Evolutionary conservation across 1,284 basidiomycete genomes (phyloP), one percentile per base, ranked within the genome.

Genomic region (Naganishia liquefaciens): DNA sequence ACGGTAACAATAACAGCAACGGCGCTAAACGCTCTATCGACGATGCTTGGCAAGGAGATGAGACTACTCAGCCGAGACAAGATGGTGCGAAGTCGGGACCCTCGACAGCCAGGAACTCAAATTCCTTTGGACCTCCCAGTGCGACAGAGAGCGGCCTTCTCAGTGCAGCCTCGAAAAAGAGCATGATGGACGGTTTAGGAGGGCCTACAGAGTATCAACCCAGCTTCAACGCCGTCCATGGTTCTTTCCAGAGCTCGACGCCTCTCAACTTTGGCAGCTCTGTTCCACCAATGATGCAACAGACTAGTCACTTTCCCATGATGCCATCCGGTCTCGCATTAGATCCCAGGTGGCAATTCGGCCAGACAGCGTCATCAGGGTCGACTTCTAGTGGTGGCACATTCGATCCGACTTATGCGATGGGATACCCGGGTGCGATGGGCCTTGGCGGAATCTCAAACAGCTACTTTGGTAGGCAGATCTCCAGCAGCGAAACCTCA

Each of bases 21-120:
- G 5, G 27, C 11, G 46, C 42, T 21, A 72, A 72, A 44, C 64
- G 70, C 7, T 62, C 67, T 15, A 65, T 68, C 11, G 25, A 9
- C 4, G 65, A 67, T 13, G 67, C 68, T 23, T 54, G 55, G 64
- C 52, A 50, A 11, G 64, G 66, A 7, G 68, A 68, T 52, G 54
- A 53, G 37, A 46, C 2, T 6, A 63, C 42, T 33, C 64, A 62
- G 49, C 66, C 64, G 9, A 37, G 27, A 23, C 60, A 61, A 42
- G 54, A 25, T 27, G 50, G 6, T 19, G 28, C 30, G 10, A 50
- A 57, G 13, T 17, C 40, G 15, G 42, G 21, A 21, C 40, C 46
- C 15, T 37, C 30, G 21, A 23, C 57, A 1, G 27, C 19, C 19
- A 39, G 33, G n/a, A 50, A 60, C 15, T 37, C 46, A n/a, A n/a